Percentiles rank a stretch among this genome's conserved stretches.
Conservation (phyloP, 768 basidiomycete genomes). For the Mycena leptocephala region DNA sequence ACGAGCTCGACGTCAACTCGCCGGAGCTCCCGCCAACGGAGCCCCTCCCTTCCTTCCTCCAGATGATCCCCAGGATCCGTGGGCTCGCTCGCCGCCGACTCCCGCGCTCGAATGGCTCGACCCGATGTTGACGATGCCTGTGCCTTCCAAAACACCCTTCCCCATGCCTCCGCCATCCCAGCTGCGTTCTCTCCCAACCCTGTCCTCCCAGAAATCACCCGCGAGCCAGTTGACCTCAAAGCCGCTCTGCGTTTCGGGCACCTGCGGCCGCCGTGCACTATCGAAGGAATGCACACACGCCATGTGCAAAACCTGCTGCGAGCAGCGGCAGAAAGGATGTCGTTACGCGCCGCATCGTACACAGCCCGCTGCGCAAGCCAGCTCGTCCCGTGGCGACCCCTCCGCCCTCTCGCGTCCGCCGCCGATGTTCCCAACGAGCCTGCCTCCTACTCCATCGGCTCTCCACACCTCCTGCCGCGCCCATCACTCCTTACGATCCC, state of each 20-base stretch:
- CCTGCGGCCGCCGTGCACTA: neutral
- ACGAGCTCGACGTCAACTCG: no score
- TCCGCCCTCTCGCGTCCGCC: neutral
- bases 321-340: neutral
- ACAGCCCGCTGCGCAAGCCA: neutral
- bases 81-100: no score
- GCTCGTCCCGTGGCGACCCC: neutral
- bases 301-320: neutral
- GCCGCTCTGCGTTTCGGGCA: neutral
- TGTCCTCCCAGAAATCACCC: neutral
- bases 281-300: neutral
- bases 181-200: neutral
- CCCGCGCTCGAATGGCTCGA: no score
- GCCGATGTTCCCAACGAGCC: neutral
- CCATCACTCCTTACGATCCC: neutral
- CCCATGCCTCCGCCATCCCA: neutral
- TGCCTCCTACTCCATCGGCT: no score
- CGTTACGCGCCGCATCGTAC: neutral
- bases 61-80: no score
- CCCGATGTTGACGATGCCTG: no score
- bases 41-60: no score
- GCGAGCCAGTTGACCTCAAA: neutral
- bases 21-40: no score
- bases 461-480: no score
- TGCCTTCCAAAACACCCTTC: no score